These are phyloP conservation scores for Platanthera zijinensis DNA, from an alignment of 106 monocot genomes.

Conservation along the genomic window DNA sequence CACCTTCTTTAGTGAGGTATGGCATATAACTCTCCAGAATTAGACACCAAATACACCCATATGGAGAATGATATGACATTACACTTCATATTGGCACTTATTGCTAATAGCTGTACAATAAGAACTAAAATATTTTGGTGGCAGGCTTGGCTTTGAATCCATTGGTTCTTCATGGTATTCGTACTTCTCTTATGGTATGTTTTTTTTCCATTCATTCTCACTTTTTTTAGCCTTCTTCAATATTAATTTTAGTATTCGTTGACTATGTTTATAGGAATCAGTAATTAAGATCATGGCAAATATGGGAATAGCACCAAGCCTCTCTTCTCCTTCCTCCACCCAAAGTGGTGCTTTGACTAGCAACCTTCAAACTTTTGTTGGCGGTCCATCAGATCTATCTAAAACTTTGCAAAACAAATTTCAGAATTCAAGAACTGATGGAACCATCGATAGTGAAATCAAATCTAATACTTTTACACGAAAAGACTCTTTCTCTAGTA, in stretches of 20 bases:
- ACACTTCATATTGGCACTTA: background rate
- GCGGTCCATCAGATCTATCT: constrained; percentile 11
- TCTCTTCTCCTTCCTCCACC: constrained; percentile 29
- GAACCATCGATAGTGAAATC: constrained; percentile 1
- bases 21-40: background rate
- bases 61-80: background rate
- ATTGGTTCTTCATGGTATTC: constrained; percentile 33
- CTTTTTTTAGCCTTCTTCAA: background rate
- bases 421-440: constrained; percentile 11
- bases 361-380: constrained; percentile 8
- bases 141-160: constrained; percentile 67
- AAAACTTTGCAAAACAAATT: constrained; percentile 14
- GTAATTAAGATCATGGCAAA: constrained; percentile 39
- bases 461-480: constrained; percentile 1
- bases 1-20: background rate
- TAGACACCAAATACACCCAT: background rate
- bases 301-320: constrained; percentile 23
- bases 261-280: constrained; percentile 29
- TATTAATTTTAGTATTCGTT: constrained; percentile 10
- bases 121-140: background rate
- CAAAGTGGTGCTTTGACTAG: constrained; percentile 17
- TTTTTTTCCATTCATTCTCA: background rate
- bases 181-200: constrained; percentile 41
- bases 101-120: background rate
- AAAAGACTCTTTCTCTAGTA: constrained; percentile 14